A percentile compares a stretch with the other conserved stretches of the same genome.
Conservation (phyloP, 331 rosid species). For the Acacia pycnantha region DNA sequence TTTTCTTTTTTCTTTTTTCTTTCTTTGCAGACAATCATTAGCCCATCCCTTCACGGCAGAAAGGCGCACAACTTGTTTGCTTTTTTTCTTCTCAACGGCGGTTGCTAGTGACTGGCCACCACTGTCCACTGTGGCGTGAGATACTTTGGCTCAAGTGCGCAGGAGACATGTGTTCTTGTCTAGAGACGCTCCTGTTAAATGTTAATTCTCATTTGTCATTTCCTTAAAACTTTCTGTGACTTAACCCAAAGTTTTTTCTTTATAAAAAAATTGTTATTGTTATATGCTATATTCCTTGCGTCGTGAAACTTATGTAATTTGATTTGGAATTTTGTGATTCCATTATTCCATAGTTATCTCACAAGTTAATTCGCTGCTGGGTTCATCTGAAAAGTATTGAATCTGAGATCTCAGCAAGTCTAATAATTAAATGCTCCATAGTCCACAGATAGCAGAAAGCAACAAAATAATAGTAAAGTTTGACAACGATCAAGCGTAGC, state of each 20-base stretch:
- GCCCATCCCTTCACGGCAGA: conserved; percentile 5
- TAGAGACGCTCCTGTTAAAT: neutral
- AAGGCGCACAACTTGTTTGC: neutral
- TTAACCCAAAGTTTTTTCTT: neutral
- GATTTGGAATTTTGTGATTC: neutral
- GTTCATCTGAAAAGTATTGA: neutral
- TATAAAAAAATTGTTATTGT: neutral
- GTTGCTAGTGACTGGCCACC: conserved; percentile 17
- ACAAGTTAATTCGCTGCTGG: neutral
- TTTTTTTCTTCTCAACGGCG: neutral
- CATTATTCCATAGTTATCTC: neutral
- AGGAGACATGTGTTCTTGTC: conserved; percentile 12
- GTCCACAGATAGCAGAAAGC: neutral
- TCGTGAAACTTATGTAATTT: neutral
- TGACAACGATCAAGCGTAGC: neutral
- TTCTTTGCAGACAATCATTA: neutral
- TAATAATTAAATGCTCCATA: neutral
- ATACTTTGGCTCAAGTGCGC: conserved; percentile 9
- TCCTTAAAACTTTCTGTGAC: neutral
- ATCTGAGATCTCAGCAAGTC: neutral
- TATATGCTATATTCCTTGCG: neutral
- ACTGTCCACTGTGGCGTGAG: neutral
- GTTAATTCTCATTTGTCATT: neutral
- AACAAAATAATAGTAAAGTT: neutral
- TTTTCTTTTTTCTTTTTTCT: neutral